Percentiles rank a stretch among this genome's conserved stretches.
phyloP scores from a whole-genome alignment of 2,329 filamentous ascomycete genomes.

The Xylaria sp. region DNA sequence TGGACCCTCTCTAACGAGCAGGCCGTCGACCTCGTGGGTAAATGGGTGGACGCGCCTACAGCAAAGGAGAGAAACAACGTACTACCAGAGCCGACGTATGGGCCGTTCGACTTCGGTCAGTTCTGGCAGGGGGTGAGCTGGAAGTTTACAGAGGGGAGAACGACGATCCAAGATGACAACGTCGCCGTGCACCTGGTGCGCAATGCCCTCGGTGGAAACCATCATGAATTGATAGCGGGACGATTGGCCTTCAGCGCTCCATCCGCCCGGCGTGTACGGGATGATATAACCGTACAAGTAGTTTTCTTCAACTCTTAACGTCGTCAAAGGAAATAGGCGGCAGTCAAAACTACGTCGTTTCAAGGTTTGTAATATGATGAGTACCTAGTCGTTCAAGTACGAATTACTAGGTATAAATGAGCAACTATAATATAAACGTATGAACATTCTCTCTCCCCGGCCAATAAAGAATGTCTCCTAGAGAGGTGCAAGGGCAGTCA shows the following conservation, averaged over 20 bases:
- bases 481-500: no score
- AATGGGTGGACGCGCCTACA: background rate
- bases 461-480: no score
- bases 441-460: no score
- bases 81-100: background rate
- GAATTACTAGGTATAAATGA: no score
- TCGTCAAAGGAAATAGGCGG: no score
- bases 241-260: background rate
- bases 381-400: no score
- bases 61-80: background rate
- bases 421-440: no score
- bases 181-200: constrained; percentile 5
- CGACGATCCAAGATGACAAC: constrained; percentile 1
- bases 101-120: background rate
- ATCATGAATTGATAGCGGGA: background rate
- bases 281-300: constrained; percentile 15
- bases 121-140: background rate
- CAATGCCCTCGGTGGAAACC: constrained; percentile 8
- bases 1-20: background rate
- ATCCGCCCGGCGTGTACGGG: background rate
- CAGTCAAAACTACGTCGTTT: no score
- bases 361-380: no score
- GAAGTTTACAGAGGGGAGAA: background rate
- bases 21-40: background rate
- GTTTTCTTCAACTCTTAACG: background rate